Base-by-base conservation (phyloP, 73 alveolate genomes). In the Stentor roeselii region DNA sequence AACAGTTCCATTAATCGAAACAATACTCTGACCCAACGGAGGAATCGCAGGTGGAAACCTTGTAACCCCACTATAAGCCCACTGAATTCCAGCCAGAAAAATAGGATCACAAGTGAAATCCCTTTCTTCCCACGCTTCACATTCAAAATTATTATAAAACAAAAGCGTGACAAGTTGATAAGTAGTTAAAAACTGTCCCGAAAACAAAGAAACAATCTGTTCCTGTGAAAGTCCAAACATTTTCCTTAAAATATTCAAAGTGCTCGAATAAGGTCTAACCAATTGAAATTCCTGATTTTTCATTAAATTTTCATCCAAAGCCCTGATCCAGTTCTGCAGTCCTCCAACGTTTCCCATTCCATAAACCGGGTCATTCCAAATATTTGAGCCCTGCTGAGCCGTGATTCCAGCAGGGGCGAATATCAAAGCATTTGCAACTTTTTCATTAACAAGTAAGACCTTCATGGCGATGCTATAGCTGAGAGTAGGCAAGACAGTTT, bases 341-440 rank as follows among this genome's bases (percentile, higher is more conserved):
- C 40, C n/a, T 21, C 21, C 67, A 31, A 34, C 21, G 39, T 37
- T 76, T 37, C 2, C 2, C 34, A 76, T 15, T 41, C 84, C 84
- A 76, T 14, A 76, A 38, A 36, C 78, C 21, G 42, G 27, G 59
- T 76, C 84, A 1, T 76, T 2, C 84, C 84, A 76, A 21, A 76
- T 76, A 21, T 76, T 15, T 37, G 32, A 21, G 14, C 36, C 30
- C 21, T 21, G 36, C 14, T 76, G 36, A 37, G 34, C 38, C 82
- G 60, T 76, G 2, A 76, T 34, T 37, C 67, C 67, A 6, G 74
- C 84, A 14, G 84, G 84, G n/a, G 14, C 34, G 84, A 1, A 76
- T 37, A 76, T 76, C 32, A 6, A n/a, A 37, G 32, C n/a, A 15
- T 39, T 15, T 14, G 84, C 60, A n/a, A 15, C 84, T 21, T 76